Conservation (phyloP, 495 filamentous ascomycete genomes). For the Penicillium bialowiezense region DNA sequence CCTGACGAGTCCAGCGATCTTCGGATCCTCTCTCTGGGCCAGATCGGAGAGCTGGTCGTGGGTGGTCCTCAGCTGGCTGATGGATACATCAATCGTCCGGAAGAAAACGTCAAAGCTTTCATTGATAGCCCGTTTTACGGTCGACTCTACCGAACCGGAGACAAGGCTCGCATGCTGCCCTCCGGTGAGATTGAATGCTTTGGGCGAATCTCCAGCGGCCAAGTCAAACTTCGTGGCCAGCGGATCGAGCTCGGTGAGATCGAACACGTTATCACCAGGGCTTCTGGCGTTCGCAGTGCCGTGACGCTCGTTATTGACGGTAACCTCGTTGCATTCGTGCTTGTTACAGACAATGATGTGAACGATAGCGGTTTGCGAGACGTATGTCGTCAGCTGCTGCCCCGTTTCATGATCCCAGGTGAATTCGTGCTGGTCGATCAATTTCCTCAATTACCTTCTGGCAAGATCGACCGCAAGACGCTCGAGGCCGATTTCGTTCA, state of each 20-base stretch:
- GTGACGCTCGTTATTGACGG: constrained; percentile 59
- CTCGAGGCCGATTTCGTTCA: constrained; percentile 56
- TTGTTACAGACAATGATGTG: constrained; percentile 34
- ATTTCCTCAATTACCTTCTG: constrained; percentile 71
- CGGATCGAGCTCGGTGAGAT: constrained; percentile 81
- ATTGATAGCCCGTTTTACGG: constrained; percentile 51
- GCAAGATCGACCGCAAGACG: constrained; percentile 69
- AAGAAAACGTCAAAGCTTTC: constrained; percentile 67
- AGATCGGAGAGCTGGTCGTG: constrained; percentile 78
- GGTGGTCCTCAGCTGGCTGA: constrained; percentile 75
- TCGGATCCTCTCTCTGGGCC: constrained; percentile 60
- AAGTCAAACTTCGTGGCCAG: constrained; percentile 81
- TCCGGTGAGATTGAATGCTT: constrained; percentile 75
- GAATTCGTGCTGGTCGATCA: constrained; percentile 59
- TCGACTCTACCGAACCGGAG: constrained; percentile 76
- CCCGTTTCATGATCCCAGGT: constrained; percentile 72
- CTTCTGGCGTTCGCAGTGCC: constrained; percentile 49
- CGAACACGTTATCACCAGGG: constrained; percentile 62
- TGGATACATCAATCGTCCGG: constrained; percentile 75
- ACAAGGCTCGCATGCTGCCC: constrained; percentile 66
- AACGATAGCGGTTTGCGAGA: constrained; percentile 42
- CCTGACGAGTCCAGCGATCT: constrained; percentile 31
- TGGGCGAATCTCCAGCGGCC: constrained; percentile 70
- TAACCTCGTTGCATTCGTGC: constrained; percentile 66
- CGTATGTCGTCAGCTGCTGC: constrained; percentile 68